Evolutionary conservation across 805 yeast species (phyloP), one percentile per base, ranked within the genome.

Genomic region (Schwanniomyces vanrijiae): DNA sequence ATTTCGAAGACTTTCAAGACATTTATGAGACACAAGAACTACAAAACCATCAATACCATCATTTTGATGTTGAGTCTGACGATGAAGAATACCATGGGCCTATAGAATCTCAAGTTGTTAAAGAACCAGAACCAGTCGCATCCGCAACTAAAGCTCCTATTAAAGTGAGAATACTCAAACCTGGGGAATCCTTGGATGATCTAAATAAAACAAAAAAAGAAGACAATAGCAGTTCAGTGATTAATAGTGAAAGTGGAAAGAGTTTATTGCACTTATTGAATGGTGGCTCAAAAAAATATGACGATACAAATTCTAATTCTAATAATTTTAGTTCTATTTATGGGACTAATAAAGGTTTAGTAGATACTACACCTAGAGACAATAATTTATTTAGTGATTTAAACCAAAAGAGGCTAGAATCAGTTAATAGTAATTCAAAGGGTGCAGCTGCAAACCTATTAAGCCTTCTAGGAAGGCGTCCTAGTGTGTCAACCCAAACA

Each of bases 51-150:
- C 26, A 16, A 9, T 42, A 50, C 24, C 50, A 56, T 37, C 59
- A 58, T 31, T 61, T 68, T 49, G 72, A 67, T 42, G 56, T 63
- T 35, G 73, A 61, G 8, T 61, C 69, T 40, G 75, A 70, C 45
- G 75, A 71, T 39, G 75, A 69, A 37, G 66, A 58, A 9, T 26
- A 26, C 10, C 10, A 7, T 9, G 29, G 10, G 13, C 6, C 29
- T 26, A 26, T 7, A 9, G 42, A 25, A 14, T 11, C 39, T 35
- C 22, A 29, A 14, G 19, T 4, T 35, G n/a, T 26, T 20, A n/a
- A n/a, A n/a, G n/a, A n/a, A n/a, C n/a, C n/a, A n/a, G 22, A 16
- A 4, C 18, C 37, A 8, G 35, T 24, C 43, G 29, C 25, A 26
- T 7, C 18, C 41, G 26, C 1, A 4, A 13, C 46, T 26, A 60